Evolutionary conservation across 2,329 filamentous ascomycete species (phyloP).

Genomic region (Sclerotinia subarctica): DNA sequence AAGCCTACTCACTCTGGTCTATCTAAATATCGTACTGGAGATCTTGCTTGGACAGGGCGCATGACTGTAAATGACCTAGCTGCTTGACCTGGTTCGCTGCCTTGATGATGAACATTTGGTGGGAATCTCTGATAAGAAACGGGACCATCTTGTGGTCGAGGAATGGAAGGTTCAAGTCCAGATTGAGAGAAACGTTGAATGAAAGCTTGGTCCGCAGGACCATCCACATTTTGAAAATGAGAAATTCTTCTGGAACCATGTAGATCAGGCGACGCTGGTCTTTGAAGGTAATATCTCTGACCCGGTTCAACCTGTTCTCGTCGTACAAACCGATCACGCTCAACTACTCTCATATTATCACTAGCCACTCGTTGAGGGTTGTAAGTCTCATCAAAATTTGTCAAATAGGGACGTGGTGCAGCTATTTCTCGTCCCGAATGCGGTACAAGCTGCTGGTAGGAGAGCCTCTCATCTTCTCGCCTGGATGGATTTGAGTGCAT

Average conservation of each 20-base stretch:
- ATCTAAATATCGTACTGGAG: slow-evolving; percentile 32
- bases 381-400: slow-evolving; percentile 21
- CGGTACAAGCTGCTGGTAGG: slow-evolving; percentile 20
- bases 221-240: slow-evolving; percentile 30
- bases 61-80: slow-evolving; percentile 27
- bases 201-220: slow-evolving; percentile 31
- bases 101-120: slow-evolving; percentile 24
- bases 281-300: slow-evolving; percentile 23
- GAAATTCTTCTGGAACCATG: slow-evolving; percentile 28
- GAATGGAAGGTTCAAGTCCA: slow-evolving; percentile 29
- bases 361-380: slow-evolving; percentile 23
- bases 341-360: slow-evolving; percentile 23
- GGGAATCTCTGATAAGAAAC: slow-evolving; percentile 28
- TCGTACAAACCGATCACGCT: slow-evolving; percentile 26
- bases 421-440: slow-evolving; percentile 23
- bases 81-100: slow-evolving; percentile 22
- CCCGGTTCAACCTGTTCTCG: slow-evolving; percentile 24
- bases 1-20: slow-evolving; percentile 33
- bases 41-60: slow-evolving; percentile 28
- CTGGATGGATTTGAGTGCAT: slow-evolving; percentile 25
- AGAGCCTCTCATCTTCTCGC: slow-evolving; percentile 22
- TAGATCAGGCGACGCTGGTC: slow-evolving; percentile 27
- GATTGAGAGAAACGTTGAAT: slow-evolving; percentile 37
- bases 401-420: slow-evolving; percentile 22
- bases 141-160: slow-evolving; percentile 28